Percentiles rank a stretch among this genome's conserved stretches.
Conservation (phyloP, 75 land plant genomes). For the Sequoia sempervirens region DNA sequence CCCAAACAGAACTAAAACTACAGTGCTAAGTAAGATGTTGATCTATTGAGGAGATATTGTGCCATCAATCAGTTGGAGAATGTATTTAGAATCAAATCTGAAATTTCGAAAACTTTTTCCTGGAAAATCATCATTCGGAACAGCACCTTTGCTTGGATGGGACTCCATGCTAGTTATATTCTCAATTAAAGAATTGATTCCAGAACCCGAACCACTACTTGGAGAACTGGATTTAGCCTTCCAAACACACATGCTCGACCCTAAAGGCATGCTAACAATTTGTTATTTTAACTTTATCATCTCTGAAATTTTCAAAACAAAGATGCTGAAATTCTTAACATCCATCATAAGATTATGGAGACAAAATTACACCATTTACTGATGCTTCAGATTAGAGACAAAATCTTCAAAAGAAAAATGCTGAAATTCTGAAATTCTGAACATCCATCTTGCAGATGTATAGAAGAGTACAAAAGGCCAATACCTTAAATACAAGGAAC, state of each 20-base stretch:
- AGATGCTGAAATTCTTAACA: neutral
- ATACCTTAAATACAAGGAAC: neutral
- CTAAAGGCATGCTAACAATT: conserved; percentile 5
- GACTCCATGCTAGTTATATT: conserved; percentile 19
- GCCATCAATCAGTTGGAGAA: conserved; percentile 51
- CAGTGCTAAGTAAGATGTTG: neutral
- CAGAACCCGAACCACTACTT: conserved; percentile 14
- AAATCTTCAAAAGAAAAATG: neutral
- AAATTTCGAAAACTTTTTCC: conserved; percentile 81
- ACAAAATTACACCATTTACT: neutral
- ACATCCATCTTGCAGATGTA: neutral
- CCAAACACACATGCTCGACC: conserved; percentile 38
- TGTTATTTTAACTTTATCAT: conserved; percentile 1
- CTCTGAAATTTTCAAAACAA: neutral
- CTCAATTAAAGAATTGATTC: conserved; percentile 5
- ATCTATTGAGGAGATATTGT: neutral
- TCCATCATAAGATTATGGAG: neutral
- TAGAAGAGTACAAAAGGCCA: neutral
- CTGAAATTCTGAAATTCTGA: too few species aligned
- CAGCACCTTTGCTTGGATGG: conserved; percentile 15
- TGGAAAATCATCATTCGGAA: conserved; percentile 29
- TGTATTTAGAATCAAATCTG: conserved; percentile 56
- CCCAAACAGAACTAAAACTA: neutral
- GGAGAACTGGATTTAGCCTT: conserved; percentile 45
- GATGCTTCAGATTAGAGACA: too few species aligned